Percentiles rank a stretch among this genome's conserved stretches.
Evolutionary conservation across 2,329 filamentous ascomycete genomes (phyloP).

Genomic region (Exophiala sp.): DNA sequence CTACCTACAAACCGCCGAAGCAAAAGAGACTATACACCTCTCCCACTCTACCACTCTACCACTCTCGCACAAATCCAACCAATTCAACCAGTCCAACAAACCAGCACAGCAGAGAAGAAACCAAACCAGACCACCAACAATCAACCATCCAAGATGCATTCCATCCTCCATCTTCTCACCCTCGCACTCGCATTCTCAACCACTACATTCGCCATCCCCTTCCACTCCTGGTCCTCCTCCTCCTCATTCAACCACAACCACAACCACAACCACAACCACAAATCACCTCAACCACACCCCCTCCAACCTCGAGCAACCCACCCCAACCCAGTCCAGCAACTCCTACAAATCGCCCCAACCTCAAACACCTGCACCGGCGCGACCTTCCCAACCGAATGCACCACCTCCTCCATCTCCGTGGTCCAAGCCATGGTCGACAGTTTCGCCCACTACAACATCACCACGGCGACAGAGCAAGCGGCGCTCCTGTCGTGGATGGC

Average conservation of each 20-base stretch:
- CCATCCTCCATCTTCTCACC: too few relatives aligned
- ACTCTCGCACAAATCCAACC: too few relatives aligned
- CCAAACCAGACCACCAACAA: too few relatives aligned
- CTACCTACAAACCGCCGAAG: too few relatives aligned
- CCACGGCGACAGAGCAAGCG: slow-evolving; percentile 55
- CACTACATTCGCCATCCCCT: too few relatives aligned
- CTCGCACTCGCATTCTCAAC: too few relatives aligned
- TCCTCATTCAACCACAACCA: background rate
- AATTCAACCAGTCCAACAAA: too few relatives aligned
- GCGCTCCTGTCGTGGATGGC: slow-evolving; percentile 65
- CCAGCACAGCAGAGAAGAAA: too few relatives aligned
- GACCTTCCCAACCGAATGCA: slow-evolving; percentile 20
- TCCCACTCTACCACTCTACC: too few relatives aligned
- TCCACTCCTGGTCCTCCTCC: background rate
- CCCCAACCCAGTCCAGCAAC: slow-evolving; percentile 16
- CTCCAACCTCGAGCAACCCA: background rate
- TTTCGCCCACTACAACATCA: slow-evolving; percentile 55
- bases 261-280: background rate
- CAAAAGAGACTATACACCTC: too few relatives aligned
- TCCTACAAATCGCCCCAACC: slow-evolving; percentile 21
- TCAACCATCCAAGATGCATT: too few relatives aligned
- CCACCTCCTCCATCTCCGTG: slow-evolving; percentile 10
- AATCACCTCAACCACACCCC: background rate
- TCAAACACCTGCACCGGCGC: slow-evolving; percentile 19
- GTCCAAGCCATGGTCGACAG: slow-evolving; percentile 46